Conservation (phyloP, 768 basidiomycete species). For the Panus rudis region DNA sequence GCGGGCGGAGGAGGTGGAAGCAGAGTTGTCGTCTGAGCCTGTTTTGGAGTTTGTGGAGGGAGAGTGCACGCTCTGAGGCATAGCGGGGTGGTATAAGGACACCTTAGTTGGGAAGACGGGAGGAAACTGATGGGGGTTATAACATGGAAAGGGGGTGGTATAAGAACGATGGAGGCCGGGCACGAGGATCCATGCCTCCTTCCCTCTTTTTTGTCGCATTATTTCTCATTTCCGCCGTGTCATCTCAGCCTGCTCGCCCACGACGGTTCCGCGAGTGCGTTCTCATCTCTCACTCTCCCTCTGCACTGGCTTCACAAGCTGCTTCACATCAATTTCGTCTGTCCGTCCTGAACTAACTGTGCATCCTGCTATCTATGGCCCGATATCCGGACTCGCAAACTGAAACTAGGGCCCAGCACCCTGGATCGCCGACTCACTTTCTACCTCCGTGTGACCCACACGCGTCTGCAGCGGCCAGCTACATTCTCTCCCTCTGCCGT, state of each 20-base stretch:
- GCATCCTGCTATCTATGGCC: background rate
- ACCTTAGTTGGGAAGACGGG: slow-evolving; percentile 6
- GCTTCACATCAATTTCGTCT: too few species aligned
- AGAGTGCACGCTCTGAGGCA: slow-evolving; percentile 14
- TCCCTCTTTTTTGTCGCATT: too few species aligned
- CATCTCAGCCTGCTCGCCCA: slow-evolving; percentile 3
- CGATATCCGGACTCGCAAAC: background rate
- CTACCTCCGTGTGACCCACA: slow-evolving; percentile 11
- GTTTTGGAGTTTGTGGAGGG: slow-evolving; percentile 27
- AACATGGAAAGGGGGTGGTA: slow-evolving; percentile 8
- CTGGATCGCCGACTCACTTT: background rate
- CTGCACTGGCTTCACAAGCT: background rate
- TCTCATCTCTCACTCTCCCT: slow-evolving; percentile 10
- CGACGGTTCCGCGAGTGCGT: too few species aligned
- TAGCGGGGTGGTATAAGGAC: slow-evolving; percentile 6
- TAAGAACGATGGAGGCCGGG: slow-evolving; percentile 26
- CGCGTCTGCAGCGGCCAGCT: slow-evolving; percentile 6
- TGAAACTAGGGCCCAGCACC: background rate
- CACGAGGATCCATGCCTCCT: slow-evolving; percentile 49
- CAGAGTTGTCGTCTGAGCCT: slow-evolving; percentile 31
- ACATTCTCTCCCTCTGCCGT: slow-evolving; percentile 1
- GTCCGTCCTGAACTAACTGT: too few species aligned
- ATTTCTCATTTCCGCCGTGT: background rate
- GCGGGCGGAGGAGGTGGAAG: slow-evolving; percentile 29
- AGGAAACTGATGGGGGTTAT: slow-evolving; percentile 1